Evolutionary conservation across 1,139 yeast genomes (phyloP).

Genomic region (Lodderomyces parapsilosis): DNA sequence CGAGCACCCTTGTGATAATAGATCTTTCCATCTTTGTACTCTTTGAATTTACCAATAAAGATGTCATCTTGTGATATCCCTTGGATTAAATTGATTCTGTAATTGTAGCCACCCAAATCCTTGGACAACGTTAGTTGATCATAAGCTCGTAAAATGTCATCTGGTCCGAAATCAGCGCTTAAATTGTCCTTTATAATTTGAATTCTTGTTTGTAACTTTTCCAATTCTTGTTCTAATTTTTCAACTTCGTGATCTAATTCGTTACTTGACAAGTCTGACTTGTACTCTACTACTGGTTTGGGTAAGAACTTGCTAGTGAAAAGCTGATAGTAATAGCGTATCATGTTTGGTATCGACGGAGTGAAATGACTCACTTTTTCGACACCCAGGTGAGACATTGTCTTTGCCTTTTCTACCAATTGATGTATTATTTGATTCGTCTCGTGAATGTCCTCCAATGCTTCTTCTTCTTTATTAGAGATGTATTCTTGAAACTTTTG

Average conservation of each 20-base stretch:
- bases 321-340: conserved; percentile 22
- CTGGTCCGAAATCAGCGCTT: conserved; percentile 52
- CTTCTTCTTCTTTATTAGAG: conserved; percentile 34
- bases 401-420: conserved; percentile 16
- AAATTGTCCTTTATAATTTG: conserved; percentile 19
- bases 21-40: conserved; percentile 33
- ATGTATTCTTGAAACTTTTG: conserved; percentile 55
- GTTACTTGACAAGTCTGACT: conserved; percentile 9
- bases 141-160: conserved; percentile 63
- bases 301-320: conserved; percentile 13
- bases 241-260: conserved; percentile 12
- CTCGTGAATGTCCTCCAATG: conserved; percentile 11
- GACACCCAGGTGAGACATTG: conserved; percentile 7
- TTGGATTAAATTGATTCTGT: conserved; percentile 60
- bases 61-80: conserved; percentile 60
- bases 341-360: conserved; percentile 26
- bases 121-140: conserved; percentile 48
- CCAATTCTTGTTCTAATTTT: conserved; percentile 17
- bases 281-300: conserved; percentile 8
- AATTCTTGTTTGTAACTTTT: conserved; percentile 20
- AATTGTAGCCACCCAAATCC: conserved; percentile 67
- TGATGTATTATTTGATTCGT: conserved; percentile 13
- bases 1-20: conserved; percentile 63
- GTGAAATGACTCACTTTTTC: neutral
- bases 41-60: conserved; percentile 54